Evolutionary conservation across 169 alveolate species (phyloP).

Genomic region (Fabrea salina): DNA sequence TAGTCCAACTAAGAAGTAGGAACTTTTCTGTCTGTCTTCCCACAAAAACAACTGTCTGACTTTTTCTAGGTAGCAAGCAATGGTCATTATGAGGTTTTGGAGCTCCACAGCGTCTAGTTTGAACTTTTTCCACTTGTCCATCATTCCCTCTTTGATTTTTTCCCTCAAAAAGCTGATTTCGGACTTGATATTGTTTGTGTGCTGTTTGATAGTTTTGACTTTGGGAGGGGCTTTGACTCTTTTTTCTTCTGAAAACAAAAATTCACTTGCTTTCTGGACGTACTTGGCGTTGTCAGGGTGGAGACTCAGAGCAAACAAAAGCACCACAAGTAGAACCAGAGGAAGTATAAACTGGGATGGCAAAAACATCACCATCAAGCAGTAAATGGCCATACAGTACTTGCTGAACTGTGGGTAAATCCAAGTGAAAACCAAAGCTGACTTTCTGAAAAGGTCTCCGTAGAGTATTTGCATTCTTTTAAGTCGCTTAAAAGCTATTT

Average conservation of each 20-base stretch:
- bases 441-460: not conserved
- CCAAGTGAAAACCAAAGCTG: not conserved
- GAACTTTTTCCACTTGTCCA: constrained; percentile 13
- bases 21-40: constrained; percentile 10
- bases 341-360: not conserved
- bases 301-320: not conserved
- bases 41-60: constrained; percentile 13
- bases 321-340: not conserved
- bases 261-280: not conserved
- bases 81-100: not conserved
- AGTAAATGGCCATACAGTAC: not conserved
- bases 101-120: constrained; percentile 17
- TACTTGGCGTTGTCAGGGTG: not conserved
- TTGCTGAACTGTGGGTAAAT: constrained; percentile 18
- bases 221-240: not conserved
- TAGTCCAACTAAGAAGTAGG: not conserved
- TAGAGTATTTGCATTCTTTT: constrained; percentile 12
- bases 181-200: not conserved
- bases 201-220: constrained; percentile 5
- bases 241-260: not conserved
- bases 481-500: not conserved
- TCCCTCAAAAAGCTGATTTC: not conserved
- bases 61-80: not conserved
- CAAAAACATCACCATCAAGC: not conserved
- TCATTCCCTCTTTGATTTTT: constrained; percentile 18